Evolutionary conservation across 2,329 filamentous ascomycete species (phyloP).

Genomic region (Aureobasidium mangrovei): DNA sequence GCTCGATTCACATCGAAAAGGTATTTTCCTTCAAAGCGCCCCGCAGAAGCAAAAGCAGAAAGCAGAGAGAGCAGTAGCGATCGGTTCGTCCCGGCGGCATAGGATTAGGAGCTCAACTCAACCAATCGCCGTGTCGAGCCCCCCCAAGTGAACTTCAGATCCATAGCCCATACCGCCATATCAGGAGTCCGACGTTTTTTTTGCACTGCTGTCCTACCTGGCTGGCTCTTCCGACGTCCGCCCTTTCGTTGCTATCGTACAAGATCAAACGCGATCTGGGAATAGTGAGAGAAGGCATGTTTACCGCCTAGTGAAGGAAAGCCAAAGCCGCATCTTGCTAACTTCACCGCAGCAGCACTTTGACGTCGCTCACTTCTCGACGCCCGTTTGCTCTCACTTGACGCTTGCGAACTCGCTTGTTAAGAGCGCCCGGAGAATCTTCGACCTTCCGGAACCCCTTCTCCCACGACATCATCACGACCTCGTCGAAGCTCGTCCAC

Average conservation of each 20-base stretch:
- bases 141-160: slow-evolving; percentile 9
- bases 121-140: slow-evolving; percentile 13
- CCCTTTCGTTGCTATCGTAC: neutral
- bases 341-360: slow-evolving; percentile 4
- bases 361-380: neutral
- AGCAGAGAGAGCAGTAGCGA: neutral
- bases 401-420: neutral
- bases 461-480: slow-evolving; percentile 7
- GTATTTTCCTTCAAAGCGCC: slow-evolving; percentile 2
- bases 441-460: neutral
- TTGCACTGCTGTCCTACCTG: slow-evolving; percentile 1
- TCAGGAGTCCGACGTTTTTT: slow-evolving; percentile 8
- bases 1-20: neutral
- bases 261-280: neutral
- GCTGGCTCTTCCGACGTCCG: neutral
- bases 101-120: slow-evolving; percentile 11
- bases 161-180: slow-evolving; percentile 8
- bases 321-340: slow-evolving; percentile 4
- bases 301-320: slow-evolving; percentile 4
- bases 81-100: slow-evolving; percentile 11
- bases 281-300: slow-evolving; percentile 12
- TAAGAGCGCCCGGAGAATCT: neutral
- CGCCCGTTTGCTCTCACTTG: neutral
- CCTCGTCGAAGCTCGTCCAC: neutral
- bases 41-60: slow-evolving; percentile 11